phyloP scores from a whole-genome alignment of 1,139 yeast genomes.

The Kluyveromyces marxianus region DNA sequence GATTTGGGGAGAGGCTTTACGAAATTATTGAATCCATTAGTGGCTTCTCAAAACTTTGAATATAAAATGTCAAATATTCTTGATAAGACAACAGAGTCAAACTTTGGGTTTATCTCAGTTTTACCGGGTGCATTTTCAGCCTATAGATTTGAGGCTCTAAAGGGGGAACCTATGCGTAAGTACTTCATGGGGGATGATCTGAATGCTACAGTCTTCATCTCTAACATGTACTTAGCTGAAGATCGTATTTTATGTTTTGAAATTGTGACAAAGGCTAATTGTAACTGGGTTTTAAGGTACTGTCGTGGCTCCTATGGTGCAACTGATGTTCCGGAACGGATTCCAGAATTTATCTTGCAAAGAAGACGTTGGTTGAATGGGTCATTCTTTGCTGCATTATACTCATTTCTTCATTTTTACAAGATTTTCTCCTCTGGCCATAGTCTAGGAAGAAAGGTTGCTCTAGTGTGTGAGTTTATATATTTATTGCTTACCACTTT shows the following conservation, averaged over 20 bases:
- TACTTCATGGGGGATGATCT: conserved; percentile 87
- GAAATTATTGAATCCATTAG: conserved; percentile 71
- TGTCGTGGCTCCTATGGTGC: conserved; percentile 90
- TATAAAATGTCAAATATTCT: conserved; percentile 86
- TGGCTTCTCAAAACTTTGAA: conserved; percentile 89
- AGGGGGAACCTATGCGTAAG: conserved; percentile 77
- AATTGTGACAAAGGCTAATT: conserved; percentile 68
- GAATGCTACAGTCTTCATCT: conserved; percentile 67
- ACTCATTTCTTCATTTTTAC: conserved; percentile 65
- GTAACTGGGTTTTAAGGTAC: conserved; percentile 81
- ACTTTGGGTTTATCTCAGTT: conserved; percentile 82
- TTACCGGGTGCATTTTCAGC: conserved; percentile 94
- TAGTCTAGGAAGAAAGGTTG: conserved; percentile 57
- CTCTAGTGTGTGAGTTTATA: conserved; percentile 67
- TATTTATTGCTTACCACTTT: conserved; percentile 65
- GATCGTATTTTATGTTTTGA: conserved; percentile 94
- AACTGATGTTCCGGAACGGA: conserved; percentile 88
- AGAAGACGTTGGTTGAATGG: conserved; percentile 96
- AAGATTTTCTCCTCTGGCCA: conserved; percentile 77
- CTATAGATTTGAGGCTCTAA: conserved; percentile 71
- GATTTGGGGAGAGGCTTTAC: conserved; percentile 71
- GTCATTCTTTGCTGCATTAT: conserved; percentile 91
- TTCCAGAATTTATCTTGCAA: conserved; percentile 81
- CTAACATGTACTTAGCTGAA: conserved; percentile 93
- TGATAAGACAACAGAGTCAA: conserved; percentile 85